Base-by-base conservation (phyloP, 2,329 filamentous ascomycete species). In the Alternaria arbusti region DNA sequence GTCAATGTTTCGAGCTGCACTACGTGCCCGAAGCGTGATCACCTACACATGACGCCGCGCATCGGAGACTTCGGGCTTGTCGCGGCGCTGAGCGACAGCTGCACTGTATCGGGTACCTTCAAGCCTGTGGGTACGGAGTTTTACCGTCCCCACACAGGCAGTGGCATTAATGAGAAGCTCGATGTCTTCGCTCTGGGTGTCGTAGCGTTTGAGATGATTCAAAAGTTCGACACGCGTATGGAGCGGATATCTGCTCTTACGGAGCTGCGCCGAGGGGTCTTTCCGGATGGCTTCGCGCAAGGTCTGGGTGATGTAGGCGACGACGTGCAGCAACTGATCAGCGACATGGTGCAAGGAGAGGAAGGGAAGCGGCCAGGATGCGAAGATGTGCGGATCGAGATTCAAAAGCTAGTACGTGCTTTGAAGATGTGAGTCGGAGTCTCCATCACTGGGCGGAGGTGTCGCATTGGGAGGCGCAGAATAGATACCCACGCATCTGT, bases 41-140 rank as follows among this genome's bases (percentile, higher is more conserved):
- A 71, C 22, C 70, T 83, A 13, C 86, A 85, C 62, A 79, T 88
- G 30, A 85, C 84, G 43, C 87, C 89, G 11, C 84, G 88, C 5
- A 90, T 91, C 57, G 89, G 89, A 2, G 89, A 91, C 71, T 91
- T 91, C 70, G 89, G 89, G 3, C 84, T 91, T 5, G 88, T 89
- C 5, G 86, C 87, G 10, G 85, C 86, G 57, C 83, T 86, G 49
- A 85, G 81, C 43, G 73, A 75, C 7, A 58, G 47, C 15, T 72
- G 63, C 36, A 64, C 79, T 51, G 71, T 78, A 61, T 36, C 61
- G 7, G 56, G 66, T 12, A 23, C 63, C 12, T 49, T 59, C 12
- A 84, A 83, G 50, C 82, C 84, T 0, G 87, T 89, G 3, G 88
- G 88, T 1, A 90, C 89, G 0, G 85, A 88, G 60, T 86, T 89